These are phyloP conservation scores for Gossypium australe DNA, from an alignment of 345 rosid genomes.

Conservation along the genomic window DNA sequence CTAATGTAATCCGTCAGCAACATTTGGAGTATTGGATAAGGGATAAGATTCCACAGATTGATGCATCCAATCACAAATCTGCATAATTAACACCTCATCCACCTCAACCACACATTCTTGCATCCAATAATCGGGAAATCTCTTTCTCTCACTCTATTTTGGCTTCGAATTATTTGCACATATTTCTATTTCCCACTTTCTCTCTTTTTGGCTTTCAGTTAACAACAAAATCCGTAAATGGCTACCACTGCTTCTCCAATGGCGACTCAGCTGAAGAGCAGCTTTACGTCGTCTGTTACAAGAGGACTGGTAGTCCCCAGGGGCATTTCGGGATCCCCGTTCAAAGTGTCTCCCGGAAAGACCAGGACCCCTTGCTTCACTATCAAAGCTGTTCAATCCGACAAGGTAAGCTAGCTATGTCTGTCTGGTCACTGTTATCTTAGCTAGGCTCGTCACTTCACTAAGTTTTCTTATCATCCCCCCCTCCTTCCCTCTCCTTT, in stretches of 20 bases:
- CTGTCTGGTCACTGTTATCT: no score
- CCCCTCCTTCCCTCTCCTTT: not conserved
- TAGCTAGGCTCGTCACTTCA: no score
- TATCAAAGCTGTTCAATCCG: conserved; percentile 66
- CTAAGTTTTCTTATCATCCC: no score
- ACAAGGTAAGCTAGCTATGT: conserved; percentile 40
- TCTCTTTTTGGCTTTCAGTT: not conserved
- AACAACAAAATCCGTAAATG: conserved; percentile 23
- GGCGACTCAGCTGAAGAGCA: conserved; percentile 84
- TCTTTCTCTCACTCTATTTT: not conserved
- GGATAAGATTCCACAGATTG: conserved; percentile 27
- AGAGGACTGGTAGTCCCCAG: conserved; percentile 42
- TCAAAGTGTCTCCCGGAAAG: conserved; percentile 47
- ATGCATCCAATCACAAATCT: conserved; percentile 28
- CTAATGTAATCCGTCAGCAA: not conserved
- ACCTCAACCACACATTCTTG: conserved; percentile 17
- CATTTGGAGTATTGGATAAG: conserved; percentile 25
- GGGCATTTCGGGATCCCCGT: conserved; percentile 64
- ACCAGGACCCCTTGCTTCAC: conserved; percentile 46
- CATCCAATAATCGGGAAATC: not conserved
- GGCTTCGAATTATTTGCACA: not conserved
- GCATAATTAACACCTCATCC: conserved; percentile 26
- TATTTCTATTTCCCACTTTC: conserved; percentile 11
- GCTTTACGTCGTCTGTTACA: conserved; percentile 51
- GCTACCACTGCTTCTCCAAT: conserved; percentile 74